Conservation (phyloP, 2,329 filamentous ascomycete species). For the Torrubiellomyces zombiae region DNA sequence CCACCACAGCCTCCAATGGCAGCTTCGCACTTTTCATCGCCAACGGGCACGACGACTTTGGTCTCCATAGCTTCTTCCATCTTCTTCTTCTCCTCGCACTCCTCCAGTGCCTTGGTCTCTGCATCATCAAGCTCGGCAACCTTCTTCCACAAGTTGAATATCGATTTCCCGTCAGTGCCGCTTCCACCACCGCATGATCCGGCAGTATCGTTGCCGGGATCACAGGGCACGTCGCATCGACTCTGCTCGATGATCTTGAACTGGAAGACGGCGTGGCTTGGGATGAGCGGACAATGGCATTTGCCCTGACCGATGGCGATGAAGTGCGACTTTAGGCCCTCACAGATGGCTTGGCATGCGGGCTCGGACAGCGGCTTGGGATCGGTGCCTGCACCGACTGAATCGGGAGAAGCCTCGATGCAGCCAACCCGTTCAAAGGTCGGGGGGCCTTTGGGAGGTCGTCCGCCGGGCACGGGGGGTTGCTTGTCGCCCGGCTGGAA, state of each 20-base stretch:
- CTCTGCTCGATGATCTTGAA: conserved; percentile 7
- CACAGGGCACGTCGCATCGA: conserved; percentile 9
- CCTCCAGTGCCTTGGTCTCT: background rate
- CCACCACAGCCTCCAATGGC: no score
- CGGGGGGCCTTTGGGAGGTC: no score
- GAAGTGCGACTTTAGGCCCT: no score
- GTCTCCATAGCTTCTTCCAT: conserved; percentile 1
- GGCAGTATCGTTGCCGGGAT: conserved; percentile 3
- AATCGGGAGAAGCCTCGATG: no score
- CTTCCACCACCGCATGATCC: conserved; percentile 12
- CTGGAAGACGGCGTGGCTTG: conserved; percentile 1
- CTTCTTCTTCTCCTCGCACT: conserved; percentile 1
- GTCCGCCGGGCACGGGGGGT: no score
- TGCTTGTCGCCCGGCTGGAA: no score
- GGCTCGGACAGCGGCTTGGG: no score
- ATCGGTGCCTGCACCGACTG: no score
- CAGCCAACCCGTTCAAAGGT: no score
- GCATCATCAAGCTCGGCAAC: background rate
- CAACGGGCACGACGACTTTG: conserved; percentile 1
- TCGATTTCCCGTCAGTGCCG: conserved; percentile 3
- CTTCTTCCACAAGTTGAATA: conserved; percentile 8
- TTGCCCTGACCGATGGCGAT: no score
- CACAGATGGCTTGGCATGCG: no score
- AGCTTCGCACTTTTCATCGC: conserved; percentile 4
- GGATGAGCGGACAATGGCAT: conserved; percentile 10